Conservation (phyloP, 805 yeast genomes). For the Maudiozyma serrabonitensis region DNA sequence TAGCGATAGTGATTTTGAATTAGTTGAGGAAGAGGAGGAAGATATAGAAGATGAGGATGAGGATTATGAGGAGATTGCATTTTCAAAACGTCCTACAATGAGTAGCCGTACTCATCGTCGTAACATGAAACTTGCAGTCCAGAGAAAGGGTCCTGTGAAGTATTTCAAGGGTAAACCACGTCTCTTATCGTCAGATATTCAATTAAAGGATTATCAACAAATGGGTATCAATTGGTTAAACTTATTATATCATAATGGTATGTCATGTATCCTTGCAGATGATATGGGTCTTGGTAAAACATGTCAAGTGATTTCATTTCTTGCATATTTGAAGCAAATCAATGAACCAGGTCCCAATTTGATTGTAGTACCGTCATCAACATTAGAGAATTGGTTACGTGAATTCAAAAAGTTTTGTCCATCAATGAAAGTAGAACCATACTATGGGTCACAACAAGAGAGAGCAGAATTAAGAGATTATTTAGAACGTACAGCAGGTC, state of each 20-base stretch:
- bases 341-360: slow-evolving; percentile 69
- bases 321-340: slow-evolving; percentile 70
- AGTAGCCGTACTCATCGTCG: not conserved
- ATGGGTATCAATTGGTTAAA: slow-evolving; percentile 95
- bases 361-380: slow-evolving; percentile 92
- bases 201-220: slow-evolving; percentile 82
- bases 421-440: slow-evolving; percentile 70
- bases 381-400: slow-evolving; percentile 94
- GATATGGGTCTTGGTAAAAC: slow-evolving; percentile 99
- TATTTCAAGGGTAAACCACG: slow-evolving; percentile 68
- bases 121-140: slow-evolving; percentile 1
- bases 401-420: slow-evolving; percentile 91
- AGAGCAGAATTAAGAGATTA: slow-evolving; percentile 76
- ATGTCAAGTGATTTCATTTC: slow-evolving; percentile 87
- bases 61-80: slow-evolving; percentile 18
- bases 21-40: slow-evolving; percentile 25
- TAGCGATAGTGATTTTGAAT: not conserved
- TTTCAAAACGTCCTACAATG: slow-evolving; percentile 19
- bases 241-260: slow-evolving; percentile 60
- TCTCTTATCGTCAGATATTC: slow-evolving; percentile 50
- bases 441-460: slow-evolving; percentile 81
- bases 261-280: slow-evolving; percentile 93
- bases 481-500: slow-evolving; percentile 40
- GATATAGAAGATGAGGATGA: slow-evolving; percentile 28
- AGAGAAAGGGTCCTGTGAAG: slow-evolving; percentile 15